Percentiles rank a stretch among this genome's conserved stretches.
phyloP scores from a whole-genome alignment of 2,329 filamentous ascomycete species.

The Ascochyta lentis region DNA sequence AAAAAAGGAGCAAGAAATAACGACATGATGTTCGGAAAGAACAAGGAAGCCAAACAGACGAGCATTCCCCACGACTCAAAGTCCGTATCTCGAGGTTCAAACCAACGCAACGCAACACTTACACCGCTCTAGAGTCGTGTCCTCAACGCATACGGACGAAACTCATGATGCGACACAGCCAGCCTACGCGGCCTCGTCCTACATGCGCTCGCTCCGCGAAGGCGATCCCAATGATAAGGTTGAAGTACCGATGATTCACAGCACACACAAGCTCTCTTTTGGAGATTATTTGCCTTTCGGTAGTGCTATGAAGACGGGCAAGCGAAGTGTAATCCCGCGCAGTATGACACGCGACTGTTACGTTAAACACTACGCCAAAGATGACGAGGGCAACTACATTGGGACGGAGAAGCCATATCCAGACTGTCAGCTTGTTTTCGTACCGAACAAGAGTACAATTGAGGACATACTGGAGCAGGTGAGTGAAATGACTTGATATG shows the following conservation, averaged over 20 bases:
- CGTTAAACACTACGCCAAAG: conserved; percentile 16
- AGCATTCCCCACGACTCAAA: neutral
- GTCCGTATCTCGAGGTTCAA: neutral
- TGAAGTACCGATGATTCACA: conserved; percentile 15
- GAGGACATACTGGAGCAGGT: conserved; percentile 13
- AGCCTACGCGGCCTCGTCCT: conserved; percentile 1
- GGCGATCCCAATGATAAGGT: conserved; percentile 13
- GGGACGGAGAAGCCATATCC: conserved; percentile 14
- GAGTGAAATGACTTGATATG: neutral
- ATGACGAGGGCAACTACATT: conserved; percentile 15
- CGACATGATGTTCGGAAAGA: neutral
- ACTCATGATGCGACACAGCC: neutral
- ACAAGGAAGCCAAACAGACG: neutral
- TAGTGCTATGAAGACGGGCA: conserved; percentile 10
- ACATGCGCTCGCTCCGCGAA: conserved; percentile 7
- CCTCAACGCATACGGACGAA: neutral
- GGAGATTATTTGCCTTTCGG: conserved; percentile 12
- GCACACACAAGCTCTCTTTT: conserved; percentile 8
- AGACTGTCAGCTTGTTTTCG: conserved; percentile 12
- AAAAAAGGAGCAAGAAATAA: neutral
- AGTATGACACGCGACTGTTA: conserved; percentile 18
- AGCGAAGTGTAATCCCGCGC: conserved; percentile 10
- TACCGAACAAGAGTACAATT: conserved; percentile 12
- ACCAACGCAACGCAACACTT: neutral
- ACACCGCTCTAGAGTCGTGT: neutral